Evolutionary conservation across 2,329 filamentous ascomycete genomes (phyloP), one percentile per base, ranked within the genome.

Genomic region (Colletotrichum melonis): DNA sequence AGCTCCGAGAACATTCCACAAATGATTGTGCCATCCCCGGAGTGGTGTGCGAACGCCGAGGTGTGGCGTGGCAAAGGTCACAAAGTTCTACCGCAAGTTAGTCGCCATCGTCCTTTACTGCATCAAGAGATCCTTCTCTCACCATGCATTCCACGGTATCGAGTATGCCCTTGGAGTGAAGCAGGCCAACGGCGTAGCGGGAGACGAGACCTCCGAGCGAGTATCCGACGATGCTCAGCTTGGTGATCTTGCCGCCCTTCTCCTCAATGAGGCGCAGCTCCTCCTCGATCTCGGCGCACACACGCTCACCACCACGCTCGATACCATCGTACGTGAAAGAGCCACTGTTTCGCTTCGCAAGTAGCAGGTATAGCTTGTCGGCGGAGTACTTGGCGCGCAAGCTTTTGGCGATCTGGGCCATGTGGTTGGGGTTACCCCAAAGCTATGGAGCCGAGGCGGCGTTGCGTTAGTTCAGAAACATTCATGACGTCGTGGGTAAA

Each of bases 171-270:
- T 93, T 94, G 67, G 94, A 92, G 77, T 95, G 91, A 4, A 98
- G 87, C 78, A 98, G 84, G 0, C 96, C 96, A 69, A 98, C 89
- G 2, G 94, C 93, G 84, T 98, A 98, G 73, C 96, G 89, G 11
- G 94, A 92, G 5, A 98, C 91, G 7, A 98, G 86, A 0, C 96
- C 96, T 58, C 96, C 96, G 1, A 98, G 87, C 0, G 95, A 97
- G 82, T 98, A 98, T 52, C 96, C 96, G 56, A 96, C 89, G 54
- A 98, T 87, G 81, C 95, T 98, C 75, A 98, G 86, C 83, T 95
- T 97, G 60, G 85, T 92, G 78, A 98, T 93, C 55, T 90, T 88
- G 76, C 92, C 90, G 26, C 95, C 95, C 32, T 87, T 85, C 55
- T 84, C 84, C 62, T 89, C 87, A 64, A 92, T 87, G 57, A 82